Evolutionary conservation across 2,329 filamentous ascomycete species (phyloP).

Genomic region (Emydomyces testavorans): DNA sequence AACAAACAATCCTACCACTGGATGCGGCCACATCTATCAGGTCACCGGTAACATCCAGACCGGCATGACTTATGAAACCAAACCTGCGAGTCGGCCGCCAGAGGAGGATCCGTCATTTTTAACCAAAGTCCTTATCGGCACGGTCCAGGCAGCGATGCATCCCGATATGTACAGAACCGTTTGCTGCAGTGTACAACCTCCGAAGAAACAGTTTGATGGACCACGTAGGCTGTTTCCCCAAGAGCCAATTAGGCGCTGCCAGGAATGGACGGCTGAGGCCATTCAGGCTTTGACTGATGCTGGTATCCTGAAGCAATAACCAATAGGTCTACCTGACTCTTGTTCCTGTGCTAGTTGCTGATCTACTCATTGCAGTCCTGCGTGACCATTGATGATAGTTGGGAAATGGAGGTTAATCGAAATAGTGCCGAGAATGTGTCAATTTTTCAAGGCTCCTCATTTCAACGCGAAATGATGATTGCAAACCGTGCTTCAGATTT

Average conservation of each 20-base stretch:
- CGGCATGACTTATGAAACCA: constrained; percentile 20
- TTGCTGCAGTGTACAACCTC: constrained; percentile 19
- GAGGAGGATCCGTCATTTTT: constrained; percentile 9
- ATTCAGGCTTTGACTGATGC: constrained; percentile 12
- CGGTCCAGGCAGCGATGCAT: not conserved
- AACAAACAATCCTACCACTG: constrained; percentile 14
- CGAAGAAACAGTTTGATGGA: constrained; percentile 26
- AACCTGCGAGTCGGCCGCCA: constrained; percentile 14
- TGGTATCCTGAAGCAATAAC: constrained; percentile 5
- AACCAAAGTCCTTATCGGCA: constrained; percentile 1
- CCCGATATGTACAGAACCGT: constrained; percentile 14
- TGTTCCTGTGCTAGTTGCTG: not conserved
- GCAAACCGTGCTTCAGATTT: no score
- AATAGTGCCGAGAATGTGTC: no score
- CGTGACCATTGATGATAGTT: no score
- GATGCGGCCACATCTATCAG: constrained; percentile 21
- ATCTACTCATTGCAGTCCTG: no score
- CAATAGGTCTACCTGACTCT: not conserved
- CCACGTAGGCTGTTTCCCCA: constrained; percentile 20
- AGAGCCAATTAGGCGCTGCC: constrained; percentile 21
- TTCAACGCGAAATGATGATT: no score
- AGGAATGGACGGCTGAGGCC: constrained; percentile 25
- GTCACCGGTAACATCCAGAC: constrained; percentile 26
- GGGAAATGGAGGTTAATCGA: no score
- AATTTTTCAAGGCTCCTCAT: no score